Evolutionary conservation across 305 asterid species (phyloP).

Genomic region (Fraxinus platypoda): DNA sequence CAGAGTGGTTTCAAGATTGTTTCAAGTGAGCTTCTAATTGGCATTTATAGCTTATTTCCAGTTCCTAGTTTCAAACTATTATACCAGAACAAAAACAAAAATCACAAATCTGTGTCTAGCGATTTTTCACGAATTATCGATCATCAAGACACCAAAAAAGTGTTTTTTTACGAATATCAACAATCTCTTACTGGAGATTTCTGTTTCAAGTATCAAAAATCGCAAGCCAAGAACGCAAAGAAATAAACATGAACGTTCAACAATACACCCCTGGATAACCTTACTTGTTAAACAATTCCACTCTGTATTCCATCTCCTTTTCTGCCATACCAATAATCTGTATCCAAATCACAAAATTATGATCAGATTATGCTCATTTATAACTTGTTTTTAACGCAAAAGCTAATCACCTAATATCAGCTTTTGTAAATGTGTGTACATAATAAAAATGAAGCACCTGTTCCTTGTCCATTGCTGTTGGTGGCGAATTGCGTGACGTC

Average conservation of each 20-base stretch:
- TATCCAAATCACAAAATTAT: neutral
- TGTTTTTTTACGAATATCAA: neutral
- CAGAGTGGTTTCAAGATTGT: neutral
- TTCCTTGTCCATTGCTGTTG: neutral
- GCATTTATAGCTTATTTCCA: neutral
- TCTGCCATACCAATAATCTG: conserved; percentile 47
- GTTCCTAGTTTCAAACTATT: neutral
- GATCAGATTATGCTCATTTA: neutral
- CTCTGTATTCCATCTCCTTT: conserved; percentile 53
- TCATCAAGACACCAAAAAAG: neutral
- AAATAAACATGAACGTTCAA: neutral
- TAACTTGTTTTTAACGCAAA: neutral
- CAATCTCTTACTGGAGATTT: neutral
- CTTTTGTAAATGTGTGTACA: neutral
- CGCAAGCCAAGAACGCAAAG: neutral
- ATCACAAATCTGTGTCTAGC: neutral
- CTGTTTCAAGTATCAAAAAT: neutral
- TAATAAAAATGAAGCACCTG: neutral
- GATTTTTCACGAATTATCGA: neutral
- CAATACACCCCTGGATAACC: conserved; percentile 20
- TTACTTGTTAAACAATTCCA: conserved; percentile 52
- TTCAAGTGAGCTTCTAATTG: neutral
- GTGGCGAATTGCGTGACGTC: neutral
- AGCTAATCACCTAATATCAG: neutral
- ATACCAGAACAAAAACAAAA: neutral